Evolutionary conservation across 2,329 filamentous ascomycete genomes (phyloP).

Genomic region (Stachybotrys chlorohalonatus): DNA sequence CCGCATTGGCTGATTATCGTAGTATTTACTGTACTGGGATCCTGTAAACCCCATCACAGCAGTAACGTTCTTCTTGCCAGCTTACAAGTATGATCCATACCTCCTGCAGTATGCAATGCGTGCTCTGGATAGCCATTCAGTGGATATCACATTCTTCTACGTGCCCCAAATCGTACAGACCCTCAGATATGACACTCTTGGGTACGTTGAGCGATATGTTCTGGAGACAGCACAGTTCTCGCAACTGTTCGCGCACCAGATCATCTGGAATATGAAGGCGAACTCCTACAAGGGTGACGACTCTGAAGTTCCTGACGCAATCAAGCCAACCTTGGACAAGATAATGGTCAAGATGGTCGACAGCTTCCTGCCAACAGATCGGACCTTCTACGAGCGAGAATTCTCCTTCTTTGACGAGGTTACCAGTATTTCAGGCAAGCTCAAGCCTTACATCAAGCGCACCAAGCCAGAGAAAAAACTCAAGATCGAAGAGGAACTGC

Average conservation of each 20-base stretch:
- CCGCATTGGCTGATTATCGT: constrained; percentile 7
- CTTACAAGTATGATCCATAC: constrained; percentile 85
- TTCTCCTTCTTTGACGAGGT: constrained; percentile 98
- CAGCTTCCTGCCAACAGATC: constrained; percentile 72
- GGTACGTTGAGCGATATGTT: constrained; percentile 94
- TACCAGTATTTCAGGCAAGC: constrained; percentile 87
- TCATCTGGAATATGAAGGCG: constrained; percentile 99
- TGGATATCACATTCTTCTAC: constrained; percentile 98
- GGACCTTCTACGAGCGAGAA: constrained; percentile 83
- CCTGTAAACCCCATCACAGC: constrained; percentile 89
- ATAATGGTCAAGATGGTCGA: constrained; percentile 78
- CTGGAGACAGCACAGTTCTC: constrained; percentile 95
- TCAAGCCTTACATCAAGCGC: constrained; percentile 86
- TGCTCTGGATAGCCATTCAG: constrained; percentile 82
- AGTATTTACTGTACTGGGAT: constrained; percentile 90
- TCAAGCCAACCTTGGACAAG: constrained; percentile 87
- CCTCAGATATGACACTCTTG: constrained; percentile 82
- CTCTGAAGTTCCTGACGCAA: constrained; percentile 75
- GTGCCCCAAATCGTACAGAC: constrained; percentile 97
- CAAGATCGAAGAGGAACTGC: constrained; percentile 97
- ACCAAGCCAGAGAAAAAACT: constrained; percentile 96
- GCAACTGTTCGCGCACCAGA: constrained; percentile 97
- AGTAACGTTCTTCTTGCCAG: constrained; percentile 85
- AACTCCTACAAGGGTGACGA: constrained; percentile 98
- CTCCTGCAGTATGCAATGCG: constrained; percentile 96